A percentile compares a stretch with the other conserved stretches of the same genome.
phyloP scores from a whole-genome alignment of 257 asterid genomes.

The Echites panduratus region DNA sequence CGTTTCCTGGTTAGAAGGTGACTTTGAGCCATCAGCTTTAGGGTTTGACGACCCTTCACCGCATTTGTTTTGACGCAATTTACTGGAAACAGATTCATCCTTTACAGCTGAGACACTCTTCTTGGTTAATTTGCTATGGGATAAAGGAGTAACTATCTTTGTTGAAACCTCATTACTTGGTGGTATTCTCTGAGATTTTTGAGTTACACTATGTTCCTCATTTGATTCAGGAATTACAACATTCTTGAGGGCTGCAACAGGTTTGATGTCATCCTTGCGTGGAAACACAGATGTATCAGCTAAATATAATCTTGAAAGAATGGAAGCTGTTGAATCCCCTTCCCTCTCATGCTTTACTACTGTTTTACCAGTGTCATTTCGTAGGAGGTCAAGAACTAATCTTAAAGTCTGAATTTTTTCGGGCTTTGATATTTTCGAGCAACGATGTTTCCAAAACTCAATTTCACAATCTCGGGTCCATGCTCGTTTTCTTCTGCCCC shows the following conservation, averaged over 20 bases:
- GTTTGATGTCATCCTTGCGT: slow-evolving; percentile 68
- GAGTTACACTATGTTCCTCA: slow-evolving; percentile 29
- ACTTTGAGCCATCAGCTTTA: slow-evolving; percentile 25
- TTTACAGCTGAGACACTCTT: slow-evolving; percentile 32
- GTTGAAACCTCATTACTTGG: slow-evolving; percentile 22
- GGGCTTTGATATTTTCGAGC: slow-evolving; percentile 58
- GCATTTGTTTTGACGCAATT: slow-evolving; percentile 30
- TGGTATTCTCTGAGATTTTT: slow-evolving; percentile 28
- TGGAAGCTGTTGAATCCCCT: slow-evolving; percentile 46
- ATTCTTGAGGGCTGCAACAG: slow-evolving; percentile 40
- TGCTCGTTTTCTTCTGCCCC: slow-evolving; percentile 77
- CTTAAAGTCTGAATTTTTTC: slow-evolving; percentile 83
- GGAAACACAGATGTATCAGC: slow-evolving; percentile 89
- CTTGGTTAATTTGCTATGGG: slow-evolving; percentile 34
- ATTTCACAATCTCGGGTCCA: slow-evolving; percentile 98
- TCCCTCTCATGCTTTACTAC: slow-evolving; percentile 36
- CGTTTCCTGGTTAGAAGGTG: slow-evolving; percentile 40
- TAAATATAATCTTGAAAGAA: slow-evolving; percentile 85
- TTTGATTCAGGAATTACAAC: slow-evolving; percentile 29
- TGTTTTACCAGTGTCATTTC: slow-evolving; percentile 38
- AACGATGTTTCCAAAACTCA: slow-evolving; percentile 97
- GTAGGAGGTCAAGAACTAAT: slow-evolving; percentile 78
- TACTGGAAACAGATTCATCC: slow-evolving; percentile 37
- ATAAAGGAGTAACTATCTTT: slow-evolving; percentile 21
- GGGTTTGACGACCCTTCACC: slow-evolving; percentile 28